Evolutionary conservation across 2,329 filamentous ascomycete genomes (phyloP).

Genomic region (Aspergillus phoenicis): DNA sequence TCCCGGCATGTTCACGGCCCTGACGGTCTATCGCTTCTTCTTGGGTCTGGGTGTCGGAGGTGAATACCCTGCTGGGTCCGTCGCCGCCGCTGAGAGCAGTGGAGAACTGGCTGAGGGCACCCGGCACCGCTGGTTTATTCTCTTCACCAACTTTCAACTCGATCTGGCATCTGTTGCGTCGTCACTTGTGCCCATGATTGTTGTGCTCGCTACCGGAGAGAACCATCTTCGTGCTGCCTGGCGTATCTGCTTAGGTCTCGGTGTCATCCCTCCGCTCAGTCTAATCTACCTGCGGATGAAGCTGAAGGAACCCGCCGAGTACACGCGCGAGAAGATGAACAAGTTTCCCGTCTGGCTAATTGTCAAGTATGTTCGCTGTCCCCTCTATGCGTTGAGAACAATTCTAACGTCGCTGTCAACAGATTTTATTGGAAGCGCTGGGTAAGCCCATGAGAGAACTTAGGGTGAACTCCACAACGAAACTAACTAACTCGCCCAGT

Average conservation of each 20-base stretch:
- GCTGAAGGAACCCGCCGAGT: constrained; percentile 77
- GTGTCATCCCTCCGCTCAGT: constrained; percentile 72
- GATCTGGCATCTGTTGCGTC: constrained; percentile 81
- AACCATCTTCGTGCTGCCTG: constrained; percentile 73
- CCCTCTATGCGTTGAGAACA: fast-evolving
- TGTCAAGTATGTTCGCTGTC: constrained; percentile 27
- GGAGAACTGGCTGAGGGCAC: constrained; percentile 80
- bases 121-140: constrained; percentile 83
- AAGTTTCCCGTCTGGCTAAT: constrained; percentile 56
- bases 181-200: constrained; percentile 71
- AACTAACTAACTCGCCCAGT: constrained; percentile 25
- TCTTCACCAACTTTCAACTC: constrained; percentile 88
- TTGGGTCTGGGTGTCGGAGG: constrained; percentile 73
- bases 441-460: constrained; percentile 25
- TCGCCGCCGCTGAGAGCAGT: constrained; percentile 80
- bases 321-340: constrained; percentile 69
- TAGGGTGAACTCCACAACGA: too few relatives aligned
- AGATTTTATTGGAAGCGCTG: constrained; percentile 75
- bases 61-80: constrained; percentile 64
- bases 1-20: constrained; percentile 72
- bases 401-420: background rate
- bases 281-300: constrained; percentile 72
- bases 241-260: constrained; percentile 78
- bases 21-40: constrained; percentile 84
- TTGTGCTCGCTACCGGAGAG: constrained; percentile 62